phyloP scores from a whole-genome alignment of 2,329 filamentous ascomycete genomes.

The Trichoderma atrobrunneum region DNA sequence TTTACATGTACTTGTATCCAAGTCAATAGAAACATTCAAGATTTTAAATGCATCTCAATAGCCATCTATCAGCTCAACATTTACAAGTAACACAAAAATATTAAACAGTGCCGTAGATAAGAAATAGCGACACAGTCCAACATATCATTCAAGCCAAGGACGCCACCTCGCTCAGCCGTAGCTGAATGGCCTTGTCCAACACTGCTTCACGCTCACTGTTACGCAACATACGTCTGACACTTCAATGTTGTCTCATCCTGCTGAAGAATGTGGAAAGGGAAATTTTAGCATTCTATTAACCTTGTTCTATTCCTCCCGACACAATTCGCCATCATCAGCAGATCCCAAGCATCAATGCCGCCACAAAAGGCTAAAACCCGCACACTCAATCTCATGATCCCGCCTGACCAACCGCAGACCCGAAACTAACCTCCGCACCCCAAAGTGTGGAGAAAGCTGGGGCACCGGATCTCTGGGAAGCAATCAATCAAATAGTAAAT shows the following conservation, averaged over 20 bases:
- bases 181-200: not conserved
- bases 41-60: not conserved
- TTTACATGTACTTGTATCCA: not conserved
- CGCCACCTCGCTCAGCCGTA: not conserved
- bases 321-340: not conserved
- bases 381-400: not conserved
- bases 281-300: not conserved
- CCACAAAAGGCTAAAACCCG: not conserved
- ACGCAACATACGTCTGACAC: not conserved
- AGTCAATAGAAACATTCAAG: not conserved
- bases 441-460: not conserved
- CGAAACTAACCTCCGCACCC: not conserved
- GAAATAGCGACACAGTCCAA: not conserved
- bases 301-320: not conserved
- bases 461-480: not conserved
- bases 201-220: not conserved
- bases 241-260: not conserved
- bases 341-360: not conserved
- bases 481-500: not conserved
- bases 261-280: not conserved
- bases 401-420: not conserved
- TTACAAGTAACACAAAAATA: not conserved
- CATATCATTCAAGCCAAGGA: not conserved
- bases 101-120: not conserved
- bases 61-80: not conserved